Evolutionary conservation across 306 rosid genomes (phyloP).

Genomic region (Hylodesmum podocarpum): DNA sequence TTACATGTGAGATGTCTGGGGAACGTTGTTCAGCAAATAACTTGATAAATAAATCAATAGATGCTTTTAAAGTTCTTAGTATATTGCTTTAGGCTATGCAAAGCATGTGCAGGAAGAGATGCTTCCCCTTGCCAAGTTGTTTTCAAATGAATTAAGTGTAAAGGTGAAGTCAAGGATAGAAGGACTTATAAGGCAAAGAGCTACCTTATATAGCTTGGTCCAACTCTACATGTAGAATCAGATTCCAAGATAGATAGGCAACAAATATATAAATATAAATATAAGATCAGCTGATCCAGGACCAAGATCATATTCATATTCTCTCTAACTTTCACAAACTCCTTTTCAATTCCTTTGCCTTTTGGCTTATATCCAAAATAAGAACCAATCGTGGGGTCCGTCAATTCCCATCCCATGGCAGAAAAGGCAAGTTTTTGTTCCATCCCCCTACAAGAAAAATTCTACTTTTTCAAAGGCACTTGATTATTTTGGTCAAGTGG

Average conservation of each 20-base stretch:
- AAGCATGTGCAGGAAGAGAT: slow-evolving; percentile 40
- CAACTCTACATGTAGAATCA: slow-evolving; percentile 38
- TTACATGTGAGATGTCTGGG: not conserved
- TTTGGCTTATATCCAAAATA: slow-evolving; percentile 28
- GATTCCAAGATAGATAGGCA: slow-evolving; percentile 48
- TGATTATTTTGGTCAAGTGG: not conserved
- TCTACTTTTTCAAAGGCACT: not conserved
- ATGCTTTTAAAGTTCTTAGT: slow-evolving; percentile 24
- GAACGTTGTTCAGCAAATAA: not conserved
- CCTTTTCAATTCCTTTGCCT: slow-evolving; percentile 29
- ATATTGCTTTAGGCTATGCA: slow-evolving; percentile 24
- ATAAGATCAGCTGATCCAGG: slow-evolving; percentile 22
- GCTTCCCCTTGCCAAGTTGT: slow-evolving; percentile 47
- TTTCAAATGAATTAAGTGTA: slow-evolving; percentile 33
- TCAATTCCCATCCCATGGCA: slow-evolving; percentile 43
- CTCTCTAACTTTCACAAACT: slow-evolving; percentile 30
- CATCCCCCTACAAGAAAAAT: not conserved
- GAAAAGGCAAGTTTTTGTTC: slow-evolving; percentile 60
- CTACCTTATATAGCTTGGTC: slow-evolving; percentile 11
- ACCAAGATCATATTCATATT: slow-evolving; percentile 33
- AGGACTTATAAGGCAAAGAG: slow-evolving; percentile 18
- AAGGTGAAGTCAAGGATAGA: slow-evolving; percentile 52
- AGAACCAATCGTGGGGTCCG: slow-evolving; percentile 37
- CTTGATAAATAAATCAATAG: slow-evolving; percentile 31
- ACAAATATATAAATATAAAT: slow-evolving; percentile 16